Percentiles rank a stretch among this genome's conserved stretches.
phyloP scores from a whole-genome alignment of 495 filamentous ascomycete species.

The Sphaerosporella brunnea region DNA sequence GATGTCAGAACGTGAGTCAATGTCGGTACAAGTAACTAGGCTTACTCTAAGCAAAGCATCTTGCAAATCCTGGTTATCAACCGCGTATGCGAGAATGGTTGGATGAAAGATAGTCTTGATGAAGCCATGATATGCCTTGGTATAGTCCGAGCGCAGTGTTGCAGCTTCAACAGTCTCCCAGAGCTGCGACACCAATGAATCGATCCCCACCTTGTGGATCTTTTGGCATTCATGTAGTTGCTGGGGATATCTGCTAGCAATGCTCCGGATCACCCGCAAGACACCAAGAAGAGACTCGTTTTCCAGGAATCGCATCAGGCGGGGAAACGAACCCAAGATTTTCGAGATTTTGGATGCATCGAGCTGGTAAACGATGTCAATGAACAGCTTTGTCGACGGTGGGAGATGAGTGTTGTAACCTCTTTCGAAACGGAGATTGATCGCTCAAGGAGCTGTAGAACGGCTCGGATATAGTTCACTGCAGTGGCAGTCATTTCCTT shows the following conservation, averaged over 20 bases:
- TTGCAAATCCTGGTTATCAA: conserved; percentile 4
- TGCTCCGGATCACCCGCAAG: conserved; percentile 6
- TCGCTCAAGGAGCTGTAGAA: neutral
- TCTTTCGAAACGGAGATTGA: neutral
- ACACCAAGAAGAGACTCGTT: conserved; percentile 12
- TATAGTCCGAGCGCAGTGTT: conserved; percentile 5
- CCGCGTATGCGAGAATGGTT: conserved; percentile 6
- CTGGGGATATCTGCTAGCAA: conserved; percentile 1
- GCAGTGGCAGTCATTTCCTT: conserved; percentile 1
- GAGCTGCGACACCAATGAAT: conserved; percentile 13
- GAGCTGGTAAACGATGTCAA: neutral
- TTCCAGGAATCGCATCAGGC: conserved; percentile 15
- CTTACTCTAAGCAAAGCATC: conserved; percentile 1
- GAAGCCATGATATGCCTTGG: conserved; percentile 9
- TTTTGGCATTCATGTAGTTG: neutral
- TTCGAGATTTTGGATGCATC: neutral
- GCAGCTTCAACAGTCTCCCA: conserved; percentile 20
- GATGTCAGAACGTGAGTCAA: too few species aligned
- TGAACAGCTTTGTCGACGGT: too few species aligned
- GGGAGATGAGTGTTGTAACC: neutral
- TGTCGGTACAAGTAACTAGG: too few species aligned
- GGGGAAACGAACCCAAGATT: conserved; percentile 7
- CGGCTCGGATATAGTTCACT: neutral
- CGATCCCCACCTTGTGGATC: conserved; percentile 1
- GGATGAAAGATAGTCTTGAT: conserved; percentile 14